Conservation (phyloP, 768 basidiomycete genomes). For the Trametes cinnabarina region DNA sequence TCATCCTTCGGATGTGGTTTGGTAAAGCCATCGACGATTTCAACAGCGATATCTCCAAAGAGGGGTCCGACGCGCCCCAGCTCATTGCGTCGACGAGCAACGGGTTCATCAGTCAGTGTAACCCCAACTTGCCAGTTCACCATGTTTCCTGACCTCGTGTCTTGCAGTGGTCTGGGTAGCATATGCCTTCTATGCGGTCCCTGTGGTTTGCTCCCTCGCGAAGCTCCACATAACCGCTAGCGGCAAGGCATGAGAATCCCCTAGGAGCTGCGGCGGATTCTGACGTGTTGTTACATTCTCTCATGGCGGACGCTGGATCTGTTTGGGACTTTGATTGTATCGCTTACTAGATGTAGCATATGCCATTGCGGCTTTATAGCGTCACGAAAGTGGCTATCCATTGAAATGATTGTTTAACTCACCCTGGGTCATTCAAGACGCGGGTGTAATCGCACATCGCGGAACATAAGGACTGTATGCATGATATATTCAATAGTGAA, state of each 20-base stretch:
- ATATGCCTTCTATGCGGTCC: constrained; percentile 71
- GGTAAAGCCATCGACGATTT: constrained; percentile 78
- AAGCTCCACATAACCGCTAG: constrained; percentile 58
- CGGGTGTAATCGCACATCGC: too few relatives aligned
- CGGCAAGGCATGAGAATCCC: constrained; percentile 35
- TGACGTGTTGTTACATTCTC: too few relatives aligned
- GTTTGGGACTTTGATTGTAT: too few relatives aligned
- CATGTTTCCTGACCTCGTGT: not conserved
- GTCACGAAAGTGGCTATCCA: too few relatives aligned
- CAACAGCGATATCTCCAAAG: constrained; percentile 56
- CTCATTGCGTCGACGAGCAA: constrained; percentile 65
- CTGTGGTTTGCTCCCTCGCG: constrained; percentile 64
- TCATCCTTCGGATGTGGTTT: constrained; percentile 78
- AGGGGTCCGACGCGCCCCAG: constrained; percentile 53
- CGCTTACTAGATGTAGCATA: constrained; percentile 14
- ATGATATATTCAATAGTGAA: too few relatives aligned
- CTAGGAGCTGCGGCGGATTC: too few relatives aligned
- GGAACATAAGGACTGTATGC: too few relatives aligned
- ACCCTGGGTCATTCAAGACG: too few relatives aligned
- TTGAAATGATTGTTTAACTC: too few relatives aligned
- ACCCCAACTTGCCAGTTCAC: not conserved
- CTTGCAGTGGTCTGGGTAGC: constrained; percentile 73
- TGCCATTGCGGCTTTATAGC: too few relatives aligned
- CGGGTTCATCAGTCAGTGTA: constrained; percentile 67
- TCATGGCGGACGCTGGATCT: too few relatives aligned